Evolutionary conservation across 1,284 basidiomycete species (phyloP), one percentile per base, ranked within the genome.

Genomic region (Phylloporus sp.): DNA sequence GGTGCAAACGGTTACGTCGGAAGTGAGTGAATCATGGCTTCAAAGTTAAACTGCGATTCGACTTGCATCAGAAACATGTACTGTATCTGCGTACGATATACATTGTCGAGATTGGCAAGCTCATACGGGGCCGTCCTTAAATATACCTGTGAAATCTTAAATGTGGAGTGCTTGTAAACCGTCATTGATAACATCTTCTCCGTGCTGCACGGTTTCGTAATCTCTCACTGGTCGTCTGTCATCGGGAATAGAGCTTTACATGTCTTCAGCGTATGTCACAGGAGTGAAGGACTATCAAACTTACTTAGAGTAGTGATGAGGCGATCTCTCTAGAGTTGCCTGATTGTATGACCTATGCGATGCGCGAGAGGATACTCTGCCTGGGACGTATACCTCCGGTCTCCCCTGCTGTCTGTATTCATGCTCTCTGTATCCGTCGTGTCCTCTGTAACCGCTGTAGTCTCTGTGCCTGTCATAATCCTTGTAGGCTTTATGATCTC

Each of bases 341-440:
- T 75, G 74, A 34, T 50, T 66, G 62, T 74, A 53, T 28, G 72
- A n/a, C 63, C 75, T 68, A n/a, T 77, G 76, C 8, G 75, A 72
- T 47, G 69, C 65, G 61, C 70, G 66, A 56, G 74, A 75, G 47
- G 76, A 47, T 37, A 60, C 58, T 60, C 72, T 75, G 57, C 62
- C 34, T 53, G 76, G 76, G 26, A 55, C 4, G 28, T 61, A 47
- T 22, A 58, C 51, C n/a, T 77, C 72, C 42, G 62, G 29, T 37
- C 65, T 65, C 42, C 56, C 68, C n/a, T 65, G 64, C 32, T 24
- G 42, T 47, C 60, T 63, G 37, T 72, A 28, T 24, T 75, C 75
- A n/a, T 70, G 69, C 10, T 70, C 70, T 51, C 70, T 55, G 44
- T 75, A 56, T 37, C 60, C 68, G 15, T 60, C 63, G 31, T 56